phyloP scores from a whole-genome alignment of 192 early-diverging fungal genomes.

The Coemansia pectinata region DNA sequence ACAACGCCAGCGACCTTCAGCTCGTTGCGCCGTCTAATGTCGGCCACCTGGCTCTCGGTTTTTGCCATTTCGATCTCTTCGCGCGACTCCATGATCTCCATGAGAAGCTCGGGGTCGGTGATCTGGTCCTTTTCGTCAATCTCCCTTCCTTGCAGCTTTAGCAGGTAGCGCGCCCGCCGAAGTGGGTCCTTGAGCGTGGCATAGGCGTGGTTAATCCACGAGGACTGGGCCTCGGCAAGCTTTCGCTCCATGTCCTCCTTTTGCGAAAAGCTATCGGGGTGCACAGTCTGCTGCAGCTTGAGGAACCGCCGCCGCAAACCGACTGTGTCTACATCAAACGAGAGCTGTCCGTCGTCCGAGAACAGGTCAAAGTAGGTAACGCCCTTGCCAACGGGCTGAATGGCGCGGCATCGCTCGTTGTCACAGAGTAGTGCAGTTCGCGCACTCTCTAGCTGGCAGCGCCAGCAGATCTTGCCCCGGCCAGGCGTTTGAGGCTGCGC shows the following conservation, averaged over 20 bases:
- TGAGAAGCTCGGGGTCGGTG: conserved; percentile 70
- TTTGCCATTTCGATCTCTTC: conserved; percentile 73
- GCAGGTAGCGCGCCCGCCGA: conserved; percentile 77
- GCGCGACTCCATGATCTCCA: conserved; percentile 79
- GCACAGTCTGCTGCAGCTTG: conserved; percentile 74
- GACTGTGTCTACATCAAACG: conserved; percentile 69
- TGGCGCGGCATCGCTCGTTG: conserved; percentile 57
- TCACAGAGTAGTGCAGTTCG: conserved; percentile 59
- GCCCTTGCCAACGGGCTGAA: conserved; percentile 58
- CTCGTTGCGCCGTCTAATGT: conserved; percentile 64
- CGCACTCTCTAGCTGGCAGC: conserved; percentile 55
- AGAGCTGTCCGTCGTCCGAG: conserved; percentile 30
- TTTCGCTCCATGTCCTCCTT: conserved; percentile 28
- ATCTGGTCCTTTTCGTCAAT: conserved; percentile 67
- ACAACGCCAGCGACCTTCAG: conserved; percentile 42
- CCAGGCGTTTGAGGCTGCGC: background rate
- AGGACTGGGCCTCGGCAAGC: conserved; percentile 62
- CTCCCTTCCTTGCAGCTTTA: conserved; percentile 59
- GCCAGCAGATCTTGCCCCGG: conserved; percentile 59
- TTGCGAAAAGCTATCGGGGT: conserved; percentile 81
- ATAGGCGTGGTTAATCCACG: conserved; percentile 87
- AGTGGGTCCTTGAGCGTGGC: conserved; percentile 77
- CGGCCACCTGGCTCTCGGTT: conserved; percentile 63
- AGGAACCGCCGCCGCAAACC: conserved; percentile 68
- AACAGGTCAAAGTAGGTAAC: conserved; percentile 67